These are phyloP conservation scores for Hemisphaericaspora xylanilytica DNA, from an alignment of 1,139 yeast genomes.

Conservation along the genomic window DNA sequence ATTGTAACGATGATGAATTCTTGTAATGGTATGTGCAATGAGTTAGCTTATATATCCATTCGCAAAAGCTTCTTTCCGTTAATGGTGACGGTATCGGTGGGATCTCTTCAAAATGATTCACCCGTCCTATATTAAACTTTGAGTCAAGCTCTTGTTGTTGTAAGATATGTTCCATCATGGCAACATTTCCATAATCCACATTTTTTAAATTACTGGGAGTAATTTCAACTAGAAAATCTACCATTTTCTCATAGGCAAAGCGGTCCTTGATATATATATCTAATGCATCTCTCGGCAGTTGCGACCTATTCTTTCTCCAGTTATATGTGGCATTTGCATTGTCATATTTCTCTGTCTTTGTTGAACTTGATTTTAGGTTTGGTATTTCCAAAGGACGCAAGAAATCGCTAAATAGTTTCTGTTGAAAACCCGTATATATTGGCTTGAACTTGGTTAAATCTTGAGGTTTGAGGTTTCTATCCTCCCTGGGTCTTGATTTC, in stretches of 20 bases:
- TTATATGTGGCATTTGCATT: slow-evolving; percentile 21
- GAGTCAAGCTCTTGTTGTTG: slow-evolving; percentile 14
- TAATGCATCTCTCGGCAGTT: slow-evolving; percentile 21
- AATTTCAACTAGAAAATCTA: slow-evolving; percentile 29
- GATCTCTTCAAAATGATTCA: slow-evolving; percentile 29
- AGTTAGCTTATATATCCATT: slow-evolving; percentile 38
- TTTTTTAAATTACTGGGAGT: slow-evolving; percentile 31
- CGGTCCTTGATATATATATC: slow-evolving; percentile 29
- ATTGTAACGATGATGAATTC: slow-evolving; percentile 35
- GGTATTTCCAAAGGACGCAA: slow-evolving; percentile 36
- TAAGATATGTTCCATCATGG: slow-evolving; percentile 14
- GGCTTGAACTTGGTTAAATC: slow-evolving; percentile 15
- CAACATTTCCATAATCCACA: slow-evolving; percentile 10
- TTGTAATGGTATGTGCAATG: slow-evolving; percentile 33
- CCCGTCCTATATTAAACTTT: slow-evolving; percentile 18
- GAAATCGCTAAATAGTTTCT: slow-evolving; percentile 33
- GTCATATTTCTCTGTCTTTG: slow-evolving; percentile 23
- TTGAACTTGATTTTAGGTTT: slow-evolving; percentile 32
- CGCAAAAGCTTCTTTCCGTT: slow-evolving; percentile 30
- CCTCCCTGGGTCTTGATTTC: slow-evolving; percentile 5
- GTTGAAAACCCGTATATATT: slow-evolving; percentile 20
- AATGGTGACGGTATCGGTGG: slow-evolving; percentile 34
- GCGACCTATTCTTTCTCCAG: slow-evolving; percentile 23
- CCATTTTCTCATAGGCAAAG: slow-evolving; percentile 29
- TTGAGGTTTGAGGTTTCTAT: slow-evolving; percentile 11